phyloP scores from a whole-genome alignment of 345 rosid genomes.

The Lepidium aucheri region DNA sequence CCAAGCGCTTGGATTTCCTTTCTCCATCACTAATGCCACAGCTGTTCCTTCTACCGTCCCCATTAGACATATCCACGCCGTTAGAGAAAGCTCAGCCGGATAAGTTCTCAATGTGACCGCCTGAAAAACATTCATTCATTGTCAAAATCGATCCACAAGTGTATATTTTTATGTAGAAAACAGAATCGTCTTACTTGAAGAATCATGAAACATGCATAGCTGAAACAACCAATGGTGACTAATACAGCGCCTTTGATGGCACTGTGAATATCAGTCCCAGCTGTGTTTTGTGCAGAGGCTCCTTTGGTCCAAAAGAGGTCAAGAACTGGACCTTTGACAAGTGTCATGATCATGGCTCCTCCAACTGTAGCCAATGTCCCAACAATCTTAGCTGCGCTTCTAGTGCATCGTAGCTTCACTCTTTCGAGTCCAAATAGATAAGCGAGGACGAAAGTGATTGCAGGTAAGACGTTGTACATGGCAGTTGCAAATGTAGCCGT shows the following conservation, averaged over 20 bases:
- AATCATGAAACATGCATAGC: constrained; percentile 72
- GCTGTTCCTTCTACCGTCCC: constrained; percentile 58
- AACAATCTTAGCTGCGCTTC: constrained; percentile 54
- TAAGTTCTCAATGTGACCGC: constrained; percentile 53
- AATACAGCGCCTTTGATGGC: constrained; percentile 58
- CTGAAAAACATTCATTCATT: constrained; percentile 20
- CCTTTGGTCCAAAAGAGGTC: constrained; percentile 52
- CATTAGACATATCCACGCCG: constrained; percentile 69
- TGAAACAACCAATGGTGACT: constrained; percentile 55
- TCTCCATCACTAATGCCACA: constrained; percentile 64
- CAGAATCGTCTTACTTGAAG: constrained; percentile 38
- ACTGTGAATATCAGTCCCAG: constrained; percentile 36
- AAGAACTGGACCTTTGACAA: constrained; percentile 54
- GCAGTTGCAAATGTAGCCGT: constrained; percentile 86
- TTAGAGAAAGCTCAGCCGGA: constrained; percentile 75
- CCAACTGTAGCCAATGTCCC: constrained; percentile 77
- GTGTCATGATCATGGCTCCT: constrained; percentile 92
- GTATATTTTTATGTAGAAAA: not conserved
- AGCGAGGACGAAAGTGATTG: constrained; percentile 72
- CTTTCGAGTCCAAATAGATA: constrained; percentile 65
- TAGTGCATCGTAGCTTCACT: constrained; percentile 39
- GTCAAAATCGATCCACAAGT: not conserved
- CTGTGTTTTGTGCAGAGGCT: constrained; percentile 23
- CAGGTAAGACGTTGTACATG: constrained; percentile 77
- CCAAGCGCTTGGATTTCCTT: constrained; percentile 53